Base-by-base conservation (phyloP, 2,329 filamentous ascomycete genomes). In the Claviceps sp. region DNA sequence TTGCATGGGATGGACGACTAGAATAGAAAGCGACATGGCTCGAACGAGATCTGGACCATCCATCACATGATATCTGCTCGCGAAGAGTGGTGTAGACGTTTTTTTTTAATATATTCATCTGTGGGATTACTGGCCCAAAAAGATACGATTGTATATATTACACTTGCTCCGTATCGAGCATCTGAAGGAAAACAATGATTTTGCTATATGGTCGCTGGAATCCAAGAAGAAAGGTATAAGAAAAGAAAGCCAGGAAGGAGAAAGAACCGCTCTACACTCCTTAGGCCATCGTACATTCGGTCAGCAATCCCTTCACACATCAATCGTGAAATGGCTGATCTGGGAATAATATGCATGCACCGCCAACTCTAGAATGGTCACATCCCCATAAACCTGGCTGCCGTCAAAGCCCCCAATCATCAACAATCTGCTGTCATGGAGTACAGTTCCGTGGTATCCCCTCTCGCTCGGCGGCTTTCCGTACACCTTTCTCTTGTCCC, bases 321-420 rank as follows among this genome's bases (percentile, higher is more conserved):
- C 81, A 59, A 86, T 85, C 41, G 73, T 81, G 58, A 85, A 86
- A 65, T 85, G 81, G 63, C 81, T 84, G 62, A 86, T 86, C 66
- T 86, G 82, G 55, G 81, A 84, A 61, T 85, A 86, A 63, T 86
- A 86, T 40, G 82, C 78, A 64, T 85, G 82, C 11, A 85, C 81
- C 2, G 81, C 82, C 59, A 86, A 67, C 67, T 86, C 82, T 51
- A 86, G 67, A 5, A 84, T 72, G 72, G 76, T 81, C 18, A 84
- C 82, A 55, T 86, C 82, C 38, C 76, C 76, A 70, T 84, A 85
- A 24, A 85, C 82, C 62, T 83, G 78, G 54, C 69, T 73, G 50
- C 82, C 82, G 63, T 85, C 82, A 58, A 85, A 85, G 0, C 82
- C 82, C 18, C 82, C 82, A 52, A 85, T 77, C 40, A 83, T 66